Evolutionary conservation across 2,329 filamentous ascomycete genomes (phyloP), one percentile per base, ranked within the genome.

Genomic region (Seiridium cupressi): DNA sequence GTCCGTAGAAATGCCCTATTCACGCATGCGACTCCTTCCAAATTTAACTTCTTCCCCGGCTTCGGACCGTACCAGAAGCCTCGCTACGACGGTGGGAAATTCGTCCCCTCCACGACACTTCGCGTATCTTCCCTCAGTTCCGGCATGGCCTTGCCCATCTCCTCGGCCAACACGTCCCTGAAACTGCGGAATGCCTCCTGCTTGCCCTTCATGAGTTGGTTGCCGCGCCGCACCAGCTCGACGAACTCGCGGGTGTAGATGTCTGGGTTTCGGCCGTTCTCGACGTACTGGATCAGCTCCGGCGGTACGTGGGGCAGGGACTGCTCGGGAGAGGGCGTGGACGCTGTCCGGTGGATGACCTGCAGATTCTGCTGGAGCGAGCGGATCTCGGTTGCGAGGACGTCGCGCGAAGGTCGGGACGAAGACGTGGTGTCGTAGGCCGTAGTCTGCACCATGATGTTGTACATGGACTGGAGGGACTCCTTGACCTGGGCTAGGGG

Each of bases 211-310:
- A 88, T 81, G 62, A 88, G 76, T 79, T 90, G 88, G 76, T 90
- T 90, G 46, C 83, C 80, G 51, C 86, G 79, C 58, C 87, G 77
- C 32, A 88, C 86, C 57, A 88, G 79, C 82, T 90, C 88, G 68
- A 90, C 87, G 68, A 90, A 90, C 77, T 90, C 88, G 68, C 88
- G 81, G 58, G 88, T 90, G 79, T 90, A 90, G 66, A 90, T 90
- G 74, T 90, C 88, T 2, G 88, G 88, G 77, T 90, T 90, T 55
- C 88, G 86, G 49, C 88, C 87, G 70, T 86, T 84, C 72, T 90
- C 87, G 67, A 90, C 87, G 75, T 90, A 90, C 69, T 85, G 79
- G 62, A 89, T 79, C 10, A 90, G 81, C 68, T 89, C 86, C 56
- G 82, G 82, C 2, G 87, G 87, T 31, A 89, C 80, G 38, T 72